Base-by-base conservation (phyloP, 2,329 filamentous ascomycete species). In the Colletotrichum lini region DNA sequence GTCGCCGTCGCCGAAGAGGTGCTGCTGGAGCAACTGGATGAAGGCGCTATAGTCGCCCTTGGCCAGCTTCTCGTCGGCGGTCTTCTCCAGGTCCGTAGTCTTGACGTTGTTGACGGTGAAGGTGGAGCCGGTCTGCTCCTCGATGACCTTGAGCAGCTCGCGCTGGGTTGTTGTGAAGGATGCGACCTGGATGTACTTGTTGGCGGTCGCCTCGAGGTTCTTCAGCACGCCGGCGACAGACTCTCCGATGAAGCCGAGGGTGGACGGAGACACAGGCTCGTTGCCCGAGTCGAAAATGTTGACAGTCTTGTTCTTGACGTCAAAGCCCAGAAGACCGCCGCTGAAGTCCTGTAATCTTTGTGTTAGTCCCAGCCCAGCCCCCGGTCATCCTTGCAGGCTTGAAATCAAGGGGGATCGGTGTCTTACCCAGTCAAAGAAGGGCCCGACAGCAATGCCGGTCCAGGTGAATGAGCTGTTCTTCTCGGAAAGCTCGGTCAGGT, bases 371-470 rank as follows among this genome's bases (percentile, higher is more conserved):
- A 40, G 9, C 6, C 49, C 7, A 6, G 8, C n/a, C 10, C 45
- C 5, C 4, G 7, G 3, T 7, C 26, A 30, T 30, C 30, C 30
- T 7, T 30, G 30, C 30, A 30, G 9, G 30, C 30, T 30, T 30
- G 6, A 9, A 30, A 7, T 30, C 30, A 12, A 15, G 56, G n/a
- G 3, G 49, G 13, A 38, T 23, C 18, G 26, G 30, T 26, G 16
- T 10, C n/a, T 35, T 77, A 86, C 84, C 87, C 86, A 89, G 75
- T 92, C 90, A 76, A 92, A 90, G 78, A 92, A 89, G 2, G 87
- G 80, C 0, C 90, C 89, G 10, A 82, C 87, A 4, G 89, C 85
- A 16, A 93, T 77, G 2, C 83, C 87, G 1, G 88, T 91, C 90
- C 90, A 93, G 40, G 82, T 85, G 73, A 92, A 86, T 56, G 62